Percentiles rank a stretch among this genome's conserved stretches.
These are phyloP conservation scores for Saccharomycopsis lassenensis DNA, from an alignment of 805 yeast species.

Conservation along the genomic window DNA sequence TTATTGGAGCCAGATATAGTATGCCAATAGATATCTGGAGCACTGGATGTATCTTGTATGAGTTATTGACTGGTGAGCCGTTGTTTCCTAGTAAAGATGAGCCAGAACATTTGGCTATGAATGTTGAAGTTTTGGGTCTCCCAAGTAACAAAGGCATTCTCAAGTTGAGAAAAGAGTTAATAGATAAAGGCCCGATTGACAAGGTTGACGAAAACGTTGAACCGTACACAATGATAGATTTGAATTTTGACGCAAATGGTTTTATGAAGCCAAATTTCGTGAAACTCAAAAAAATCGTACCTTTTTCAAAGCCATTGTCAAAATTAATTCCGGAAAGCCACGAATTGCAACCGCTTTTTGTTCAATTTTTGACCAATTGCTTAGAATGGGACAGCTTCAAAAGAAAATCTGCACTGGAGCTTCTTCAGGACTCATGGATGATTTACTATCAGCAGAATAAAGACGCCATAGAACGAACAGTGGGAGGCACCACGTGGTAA, in stretches of 20 bases:
- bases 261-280: constrained; percentile 5
- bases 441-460: not conserved
- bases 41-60: constrained; percentile 79
- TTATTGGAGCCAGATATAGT: constrained; percentile 56
- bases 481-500: not conserved
- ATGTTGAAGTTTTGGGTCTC: constrained; percentile 76
- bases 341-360: not conserved
- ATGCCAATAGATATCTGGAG: constrained; percentile 91
- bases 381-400: constrained; percentile 23
- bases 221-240: constrained; percentile 14
- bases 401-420: constrained; percentile 21
- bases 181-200: constrained; percentile 27
- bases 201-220: constrained; percentile 15
- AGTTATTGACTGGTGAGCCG: constrained; percentile 80
- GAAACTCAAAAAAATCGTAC: too few relatives aligned
- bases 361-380: constrained; percentile 1
- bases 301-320: not conserved
- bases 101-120: constrained; percentile 63
- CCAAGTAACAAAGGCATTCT: constrained; percentile 40
- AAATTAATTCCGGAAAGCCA: constrained; percentile 2
- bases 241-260: constrained; percentile 13
- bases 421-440: constrained; percentile 4
- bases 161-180: constrained; percentile 29
- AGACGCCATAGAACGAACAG: not conserved
- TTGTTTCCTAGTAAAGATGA: constrained; percentile 77